Percentiles rank a stretch among this genome's conserved stretches.
These are phyloP conservation scores for Phialophora chinensis DNA, from an alignment of 2,329 filamentous ascomycete genomes.

Conservation along the genomic window DNA sequence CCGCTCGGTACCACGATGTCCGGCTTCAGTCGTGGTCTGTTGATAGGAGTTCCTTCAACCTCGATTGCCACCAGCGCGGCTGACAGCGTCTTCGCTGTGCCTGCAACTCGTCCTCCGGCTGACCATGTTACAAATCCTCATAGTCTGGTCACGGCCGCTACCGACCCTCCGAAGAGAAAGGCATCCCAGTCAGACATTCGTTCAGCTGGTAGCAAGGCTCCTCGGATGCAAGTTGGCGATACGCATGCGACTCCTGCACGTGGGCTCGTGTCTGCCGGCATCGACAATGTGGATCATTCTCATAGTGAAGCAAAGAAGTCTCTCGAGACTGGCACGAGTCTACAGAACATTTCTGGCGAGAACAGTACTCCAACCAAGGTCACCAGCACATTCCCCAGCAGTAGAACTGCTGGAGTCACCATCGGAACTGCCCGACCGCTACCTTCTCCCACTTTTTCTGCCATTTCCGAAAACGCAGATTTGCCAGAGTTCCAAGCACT, in stretches of 20 bases:
- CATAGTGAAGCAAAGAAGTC: conserved; percentile 1
- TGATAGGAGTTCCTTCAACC: background rate
- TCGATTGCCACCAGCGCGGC: background rate
- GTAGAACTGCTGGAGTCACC: background rate
- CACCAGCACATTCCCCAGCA: background rate
- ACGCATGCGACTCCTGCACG: background rate
- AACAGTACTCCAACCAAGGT: background rate
- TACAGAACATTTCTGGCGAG: background rate
- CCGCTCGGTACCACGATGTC: background rate
- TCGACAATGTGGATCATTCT: background rate
- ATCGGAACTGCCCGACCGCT: background rate
- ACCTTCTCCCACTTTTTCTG: conserved; percentile 20
- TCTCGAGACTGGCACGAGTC: background rate
- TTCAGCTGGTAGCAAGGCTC: conserved; percentile 10
- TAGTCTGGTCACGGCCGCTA: background rate
- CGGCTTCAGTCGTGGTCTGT: background rate
- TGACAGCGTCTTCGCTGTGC: background rate
- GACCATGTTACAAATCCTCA: background rate
- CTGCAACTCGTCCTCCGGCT: background rate
- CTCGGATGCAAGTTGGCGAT: background rate
- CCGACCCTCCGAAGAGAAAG: conserved; percentile 17
- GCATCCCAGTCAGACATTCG: conserved; percentile 22
- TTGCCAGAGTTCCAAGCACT: conserved; percentile 14
- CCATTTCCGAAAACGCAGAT: conserved; percentile 24
- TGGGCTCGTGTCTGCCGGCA: background rate